phyloP scores from a whole-genome alignment of 2,329 filamentous ascomycete species.

The Fusarium citri region DNA sequence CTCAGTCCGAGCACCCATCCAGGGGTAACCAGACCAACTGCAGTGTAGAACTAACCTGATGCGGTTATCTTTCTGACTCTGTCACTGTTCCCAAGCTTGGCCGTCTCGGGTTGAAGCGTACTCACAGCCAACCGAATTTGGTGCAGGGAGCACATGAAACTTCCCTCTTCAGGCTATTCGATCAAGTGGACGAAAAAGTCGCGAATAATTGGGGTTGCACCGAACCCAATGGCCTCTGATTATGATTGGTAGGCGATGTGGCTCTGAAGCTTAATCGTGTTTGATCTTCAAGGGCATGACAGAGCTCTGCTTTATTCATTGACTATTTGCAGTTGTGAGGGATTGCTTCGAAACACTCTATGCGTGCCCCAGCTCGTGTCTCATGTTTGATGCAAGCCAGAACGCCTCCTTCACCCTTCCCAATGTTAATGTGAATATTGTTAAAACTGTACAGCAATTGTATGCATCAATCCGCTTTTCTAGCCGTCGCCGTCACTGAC shows the following conservation, averaged over 20 bases:
- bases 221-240: background rate
- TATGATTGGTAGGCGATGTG: conserved; percentile 19
- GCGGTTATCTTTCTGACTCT: conserved; percentile 2
- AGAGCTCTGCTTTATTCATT: conserved; percentile 23
- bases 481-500: conserved; percentile 1
- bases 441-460: conserved; percentile 17
- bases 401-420: conserved; percentile 37
- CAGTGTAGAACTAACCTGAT: conserved; percentile 20
- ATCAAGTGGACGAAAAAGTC: conserved; percentile 1
- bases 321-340: conserved; percentile 29
- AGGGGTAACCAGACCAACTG: conserved; percentile 21
- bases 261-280: conserved; percentile 11
- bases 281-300: conserved; percentile 28
- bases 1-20: conserved; percentile 32
- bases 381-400: conserved; percentile 34
- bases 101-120: conserved; percentile 22
- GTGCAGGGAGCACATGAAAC: conserved; percentile 33
- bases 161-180: conserved; percentile 9
- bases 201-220: conserved; percentile 3
- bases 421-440: conserved; percentile 16
- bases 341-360: conserved; percentile 10
- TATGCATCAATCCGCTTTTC: conserved; percentile 27
- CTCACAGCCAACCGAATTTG: conserved; percentile 20
- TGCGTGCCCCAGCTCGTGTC: conserved; percentile 28
- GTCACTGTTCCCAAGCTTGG: conserved; percentile 4